Evolutionary conservation across 768 basidiomycete species (phyloP), one percentile per base, ranked within the genome.

Genomic region (Mycena crocata): DNA sequence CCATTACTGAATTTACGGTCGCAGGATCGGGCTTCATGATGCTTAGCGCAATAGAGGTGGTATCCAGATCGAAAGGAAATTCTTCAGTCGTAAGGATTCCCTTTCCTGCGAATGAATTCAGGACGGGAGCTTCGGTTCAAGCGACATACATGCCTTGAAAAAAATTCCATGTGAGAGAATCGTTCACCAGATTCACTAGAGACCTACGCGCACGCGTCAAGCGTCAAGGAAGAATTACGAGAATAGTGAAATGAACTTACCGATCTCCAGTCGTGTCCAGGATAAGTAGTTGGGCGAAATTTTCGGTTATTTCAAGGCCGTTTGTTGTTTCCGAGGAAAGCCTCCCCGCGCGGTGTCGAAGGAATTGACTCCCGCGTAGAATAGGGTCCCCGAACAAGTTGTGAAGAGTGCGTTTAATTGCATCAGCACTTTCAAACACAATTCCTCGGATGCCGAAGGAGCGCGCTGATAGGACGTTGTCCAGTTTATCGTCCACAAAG

Each of bases 401-500:
- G 6, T 83, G 79, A 24, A 89, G 80, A 1, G 79, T 72, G 10
- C 84, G 83, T 31, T 78, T 76, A 37, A 87, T 86, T 21, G 74
- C 73, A 0, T 71, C 75, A 19, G 74, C 69, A n/a, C 24, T 50
- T 24, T 52, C 5, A 85, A 87, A 39, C 78, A 88, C 78, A 66
- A 89, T 82, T 5, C 88, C 87, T 35, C 82, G 77, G 57, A 89
- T 76, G 10, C 89, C 89, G 12, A 89, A 76, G 0, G 87, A 88
- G 9, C 85, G 83, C 14, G 87, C 87, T 3, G 86, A 82, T 12
- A 87, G 70, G 14, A 90, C 84, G 63, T 89, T 89, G 67, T 89
- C 88, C 15, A 80, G 77, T 62, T 86, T 86, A 76, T 89, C 88
- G 60, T 90, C 89, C n/a, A 90, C 82, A 67, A 89, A 89, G 35